Conservation (phyloP, 768 basidiomycete genomes). For the Podaxis pistillaris region DNA sequence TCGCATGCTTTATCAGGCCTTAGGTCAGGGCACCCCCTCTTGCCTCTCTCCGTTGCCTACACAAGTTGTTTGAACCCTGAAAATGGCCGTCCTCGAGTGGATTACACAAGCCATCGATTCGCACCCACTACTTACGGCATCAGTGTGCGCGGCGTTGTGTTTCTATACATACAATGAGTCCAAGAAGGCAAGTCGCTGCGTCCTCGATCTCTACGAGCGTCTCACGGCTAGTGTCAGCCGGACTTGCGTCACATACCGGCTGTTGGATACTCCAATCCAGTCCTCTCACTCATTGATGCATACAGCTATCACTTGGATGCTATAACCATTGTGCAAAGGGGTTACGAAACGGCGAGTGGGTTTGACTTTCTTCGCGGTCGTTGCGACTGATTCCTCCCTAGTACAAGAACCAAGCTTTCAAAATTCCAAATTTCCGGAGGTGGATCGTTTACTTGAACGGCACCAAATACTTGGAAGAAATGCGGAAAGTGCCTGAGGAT, state of each 20-base stretch:
- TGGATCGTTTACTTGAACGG: conserved; percentile 48
- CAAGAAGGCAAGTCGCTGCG: background rate
- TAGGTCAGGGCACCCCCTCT: no score
- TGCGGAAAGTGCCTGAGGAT: conserved; percentile 43
- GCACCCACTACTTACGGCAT: background rate
- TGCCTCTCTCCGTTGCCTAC: no score
- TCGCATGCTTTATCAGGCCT: no score
- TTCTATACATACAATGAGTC: background rate
- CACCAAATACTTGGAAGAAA: conserved; percentile 38
- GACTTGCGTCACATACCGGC: conserved; percentile 31
- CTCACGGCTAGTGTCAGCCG: background rate
- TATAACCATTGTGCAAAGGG: conserved; percentile 28
- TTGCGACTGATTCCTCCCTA: background rate
- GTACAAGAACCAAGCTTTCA: conserved; percentile 35
- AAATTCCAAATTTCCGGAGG: conserved; percentile 38
- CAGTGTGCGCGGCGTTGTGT: background rate
- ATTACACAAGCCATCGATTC: background rate
- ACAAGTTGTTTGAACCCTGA: no score
- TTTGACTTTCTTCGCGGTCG: background rate
- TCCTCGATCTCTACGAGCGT: background rate
- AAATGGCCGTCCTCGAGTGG: background rate
- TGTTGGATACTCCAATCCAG: conserved; percentile 31
- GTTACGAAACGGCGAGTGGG: conserved; percentile 28
- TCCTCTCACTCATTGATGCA: conserved; percentile 31
- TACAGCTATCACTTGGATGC: conserved; percentile 24